Base-by-base conservation (phyloP, 2,329 filamentous ascomycete species). In the Penicillium sp. region DNA sequence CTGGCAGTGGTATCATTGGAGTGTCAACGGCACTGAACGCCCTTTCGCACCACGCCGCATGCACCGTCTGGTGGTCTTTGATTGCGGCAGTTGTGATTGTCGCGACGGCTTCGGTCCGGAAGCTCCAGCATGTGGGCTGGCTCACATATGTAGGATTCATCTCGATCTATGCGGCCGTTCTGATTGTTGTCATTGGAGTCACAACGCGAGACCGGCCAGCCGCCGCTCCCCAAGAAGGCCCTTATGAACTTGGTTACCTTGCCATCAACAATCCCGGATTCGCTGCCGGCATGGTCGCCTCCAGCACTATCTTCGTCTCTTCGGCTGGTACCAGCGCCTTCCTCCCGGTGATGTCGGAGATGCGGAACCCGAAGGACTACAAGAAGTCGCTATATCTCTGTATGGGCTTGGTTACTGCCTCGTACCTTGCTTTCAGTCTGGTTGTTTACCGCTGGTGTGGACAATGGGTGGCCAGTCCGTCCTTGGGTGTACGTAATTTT, bases 331-430 rank as follows among this genome's bases (percentile, higher is more conserved):
- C 84, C 0, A 81, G 80, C 1, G 82, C 83, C 3, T 88, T 86
- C 66, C 71, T 88, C 3, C 83, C 84, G 3, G 82, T 88, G 59
- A 87, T 88, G 52, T 82, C 81, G 0, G 86, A 88, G 72, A 88
- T 88, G 84, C 75, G 73, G 31, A 75, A 79, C 39, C 85, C 85
- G 0, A 75, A 75, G 19, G 82, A 86, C 60, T 88, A 82, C 69
- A 79, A 78, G 59, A 86, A 86, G 68, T 80, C 85, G 0, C 74
- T 88, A 0, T 85, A 80, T 62, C 69, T 80, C n/a, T 85, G 81
- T 69, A 85, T 85, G 83, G 74, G 69, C n/a, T 70, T 86, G 54
- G 82, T 85, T 4, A 81, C 79, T 1, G 76, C 78, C 0, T 78
- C 80, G 0, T 87, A 87, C 65, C 75, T 86, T 19, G 77, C 78